Base-by-base conservation (phyloP, 169 alveolate species). In the Eimeria necatrix region DNA sequence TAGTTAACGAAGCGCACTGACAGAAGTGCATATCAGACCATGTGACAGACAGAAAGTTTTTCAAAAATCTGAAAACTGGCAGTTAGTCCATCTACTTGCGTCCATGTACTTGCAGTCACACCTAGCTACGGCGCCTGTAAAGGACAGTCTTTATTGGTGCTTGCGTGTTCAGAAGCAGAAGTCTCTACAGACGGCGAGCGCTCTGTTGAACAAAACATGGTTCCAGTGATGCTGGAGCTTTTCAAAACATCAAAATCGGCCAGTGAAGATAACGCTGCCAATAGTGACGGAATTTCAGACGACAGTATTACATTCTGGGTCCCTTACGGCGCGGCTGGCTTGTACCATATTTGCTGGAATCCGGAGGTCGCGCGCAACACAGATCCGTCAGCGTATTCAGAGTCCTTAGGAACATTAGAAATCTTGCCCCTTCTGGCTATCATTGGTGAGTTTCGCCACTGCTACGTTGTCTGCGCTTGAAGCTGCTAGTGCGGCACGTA, bases 341-440 rank as follows among this genome's bases (percentile, higher is more conserved):
- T 92, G 48, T 92, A 80, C 53, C 68, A 81, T 59, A 59, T 92
- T 20, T 92, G 95, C 86, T 92, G 95, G 95, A 92, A 92, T 48
- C 87, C 95, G 22, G 87, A 61, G 1, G 48, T 32, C 22, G n/a
- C 52, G 26, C 74, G 52, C 32, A 61, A 53, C 76, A 24, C 46
- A 22, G 86, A 92, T n/a, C 93, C 95, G 53, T 24, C 84, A 4
- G 80, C 84, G 14, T 92, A 92, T 68, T 78, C 78, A 18, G 87
- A 56, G 93, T 61, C 32, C 59, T 46, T 92, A 18, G 95, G 95
- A 12, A 18, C 32, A n/a, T n/a, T 81, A n/a, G 93, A 92, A 76
- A 74, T 81, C 46, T 8, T 80, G 26, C 86, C 95, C 0, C 49
- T 56, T 16, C 86, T 86, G 20, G 53, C 93, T 22, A 16, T 92